Base-by-base conservation (phyloP, 768 basidiomycete genomes). In the Grammothele lineata region DNA sequence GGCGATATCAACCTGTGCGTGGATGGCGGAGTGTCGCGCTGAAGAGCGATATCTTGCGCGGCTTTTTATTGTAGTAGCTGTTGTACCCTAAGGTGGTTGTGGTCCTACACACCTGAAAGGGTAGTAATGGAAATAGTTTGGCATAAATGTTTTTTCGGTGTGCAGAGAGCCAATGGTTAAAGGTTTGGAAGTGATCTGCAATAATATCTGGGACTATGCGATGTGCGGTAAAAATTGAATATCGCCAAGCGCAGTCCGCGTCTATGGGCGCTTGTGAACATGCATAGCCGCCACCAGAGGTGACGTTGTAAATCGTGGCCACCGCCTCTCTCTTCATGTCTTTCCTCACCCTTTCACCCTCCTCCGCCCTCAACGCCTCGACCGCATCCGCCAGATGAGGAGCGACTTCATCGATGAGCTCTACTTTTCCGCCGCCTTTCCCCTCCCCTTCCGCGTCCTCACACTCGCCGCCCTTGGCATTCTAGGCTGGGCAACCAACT, bases 391-490 rank as follows among this genome's bases (percentile, higher is more conserved):
- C 37, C 34, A 27, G 37, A 74, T 73, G 72, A 56, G 63, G 41
- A 47, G 56, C 47, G 36, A 62, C 50, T 56, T 57, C 35, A 53
- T 56, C 44, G 56, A 68, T 53, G 76, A 80, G 52, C 62, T 73
- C 37, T 66, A 73, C 36, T 70, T 80, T 47, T 73, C 78, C 43
- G 70, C 75, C 30, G 67, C 69, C 17, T 87, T 95, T 62, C 95
- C 96, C 10, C 76, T 99, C 1, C 95, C 96, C 1, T 97, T 92
- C 63, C 87, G 96, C 52, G 90, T 92, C 21, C 77, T 96, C 48
- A 77, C 80, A 55, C 75, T 96, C 48, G 73, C 80, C 44, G 86
- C 88, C 17, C 57, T 90, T 26, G 93, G 91, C 10, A 78, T 93
- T 45, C 70, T 95, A 4, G 85, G 85, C 52, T 99, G 95, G 93